A percentile compares a stretch with the other conserved stretches of the same genome.
These are phyloP conservation scores for Pholiota microspora DNA, from an alignment of 768 basidiomycete species.

Conservation along the genomic window DNA sequence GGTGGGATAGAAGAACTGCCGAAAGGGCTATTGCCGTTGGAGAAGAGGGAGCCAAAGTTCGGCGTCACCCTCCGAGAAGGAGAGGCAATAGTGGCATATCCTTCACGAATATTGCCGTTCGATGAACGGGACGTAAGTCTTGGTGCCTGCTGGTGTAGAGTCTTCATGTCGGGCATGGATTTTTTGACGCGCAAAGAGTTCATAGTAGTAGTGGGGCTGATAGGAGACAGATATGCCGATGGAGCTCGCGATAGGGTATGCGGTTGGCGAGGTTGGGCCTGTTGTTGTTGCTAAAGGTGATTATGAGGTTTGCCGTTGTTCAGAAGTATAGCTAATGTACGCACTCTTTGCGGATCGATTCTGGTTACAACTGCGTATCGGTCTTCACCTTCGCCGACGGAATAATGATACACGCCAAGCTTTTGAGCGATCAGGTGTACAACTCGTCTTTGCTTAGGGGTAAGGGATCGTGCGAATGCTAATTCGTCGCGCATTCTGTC, in stretches of 20 bases:
- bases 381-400: slow-evolving; percentile 89
- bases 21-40: slow-evolving; percentile 45
- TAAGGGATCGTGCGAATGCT: slow-evolving; percentile 87
- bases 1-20: slow-evolving; percentile 59
- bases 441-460: slow-evolving; percentile 82
- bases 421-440: slow-evolving; percentile 98
- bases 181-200: slow-evolving; percentile 86
- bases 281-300: slow-evolving; percentile 29
- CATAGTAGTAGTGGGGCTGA: slow-evolving; percentile 38
- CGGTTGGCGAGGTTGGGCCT: slow-evolving; percentile 44
- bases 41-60: slow-evolving; percentile 71
- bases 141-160: slow-evolving; percentile 74
- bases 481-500: slow-evolving; percentile 97
- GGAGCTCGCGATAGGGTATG: slow-evolving; percentile 80
- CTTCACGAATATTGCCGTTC: slow-evolving; percentile 85
- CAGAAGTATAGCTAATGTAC: slow-evolving; percentile 26
- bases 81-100: slow-evolving; percentile 85
- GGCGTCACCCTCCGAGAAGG: slow-evolving; percentile 75
- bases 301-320: slow-evolving; percentile 10
- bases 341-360: slow-evolving; percentile 78
- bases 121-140: slow-evolving; percentile 79
- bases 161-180: slow-evolving; percentile 98
- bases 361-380: slow-evolving; percentile 93
- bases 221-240: slow-evolving; percentile 72
- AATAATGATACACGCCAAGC: slow-evolving; percentile 92